phyloP scores from a whole-genome alignment of 257 asterid genomes.

The Sherardia arvensis region DNA sequence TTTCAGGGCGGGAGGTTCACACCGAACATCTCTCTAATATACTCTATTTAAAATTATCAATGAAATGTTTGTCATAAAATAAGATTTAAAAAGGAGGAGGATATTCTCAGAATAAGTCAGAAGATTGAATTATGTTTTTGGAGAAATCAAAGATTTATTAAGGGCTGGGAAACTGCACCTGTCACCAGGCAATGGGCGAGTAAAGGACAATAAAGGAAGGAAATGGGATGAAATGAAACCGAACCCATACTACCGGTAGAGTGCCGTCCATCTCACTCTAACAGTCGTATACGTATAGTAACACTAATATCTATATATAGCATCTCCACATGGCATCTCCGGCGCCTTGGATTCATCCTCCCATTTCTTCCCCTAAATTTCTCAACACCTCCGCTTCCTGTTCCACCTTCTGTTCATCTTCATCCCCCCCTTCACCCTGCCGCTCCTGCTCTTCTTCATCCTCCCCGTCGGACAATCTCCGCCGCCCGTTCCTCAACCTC shows the following conservation, averaged over 20 bases:
- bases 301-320: background rate
- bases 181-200: background rate
- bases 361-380: background rate
- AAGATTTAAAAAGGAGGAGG: too few species aligned
- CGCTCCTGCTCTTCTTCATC: slow-evolving; percentile 30
- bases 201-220: background rate
- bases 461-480: slow-evolving; percentile 10
- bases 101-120: too few species aligned
- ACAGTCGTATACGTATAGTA: background rate
- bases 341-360: slow-evolving; percentile 27
- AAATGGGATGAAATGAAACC: background rate
- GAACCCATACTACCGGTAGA: background rate
- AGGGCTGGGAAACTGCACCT: background rate
- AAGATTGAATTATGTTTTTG: too few species aligned
- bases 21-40: too few species aligned
- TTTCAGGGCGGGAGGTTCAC: too few species aligned
- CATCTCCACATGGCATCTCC: slow-evolving; percentile 29
- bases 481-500: slow-evolving; percentile 7
- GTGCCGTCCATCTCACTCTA: background rate
- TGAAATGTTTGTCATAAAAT: too few species aligned
- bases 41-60: too few species aligned
- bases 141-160: too few species aligned
- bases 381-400: slow-evolving; percentile 1
- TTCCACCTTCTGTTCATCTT: slow-evolving; percentile 31
- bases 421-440: background rate